Conservation (phyloP, 2,329 filamentous ascomycete species). For the Ilyonectria mors-panacis region DNA sequence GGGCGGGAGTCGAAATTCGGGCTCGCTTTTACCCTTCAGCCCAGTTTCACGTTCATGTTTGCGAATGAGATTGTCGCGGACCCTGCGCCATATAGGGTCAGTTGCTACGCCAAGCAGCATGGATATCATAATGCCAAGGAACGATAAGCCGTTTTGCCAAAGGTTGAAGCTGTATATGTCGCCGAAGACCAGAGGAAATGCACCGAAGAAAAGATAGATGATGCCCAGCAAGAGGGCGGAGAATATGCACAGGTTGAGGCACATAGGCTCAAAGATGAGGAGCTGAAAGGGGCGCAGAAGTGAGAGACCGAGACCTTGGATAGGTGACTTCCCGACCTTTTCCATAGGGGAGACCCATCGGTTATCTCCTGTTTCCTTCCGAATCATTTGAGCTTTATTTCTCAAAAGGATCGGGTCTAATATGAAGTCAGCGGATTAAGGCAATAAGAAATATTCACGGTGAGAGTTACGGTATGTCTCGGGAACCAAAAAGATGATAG, state of each 20-base stretch:
- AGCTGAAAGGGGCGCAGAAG: conserved; percentile 82
- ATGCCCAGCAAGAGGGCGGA: conserved; percentile 88
- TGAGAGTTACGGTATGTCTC: conserved; percentile 76
- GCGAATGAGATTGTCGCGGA: conserved; percentile 71
- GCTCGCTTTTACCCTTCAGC: conserved; percentile 74
- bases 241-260: conserved; percentile 83
- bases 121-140: conserved; percentile 79
- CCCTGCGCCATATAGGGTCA: conserved; percentile 76
- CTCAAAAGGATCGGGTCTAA: too few relatives aligned
- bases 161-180: conserved; percentile 82
- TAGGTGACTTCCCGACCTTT: conserved; percentile 69
- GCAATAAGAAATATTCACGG: too few relatives aligned
- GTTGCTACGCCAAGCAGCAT: conserved; percentile 74
- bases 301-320: conserved; percentile 69
- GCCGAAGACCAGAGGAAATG: conserved; percentile 85
- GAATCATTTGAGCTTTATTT: too few relatives aligned
- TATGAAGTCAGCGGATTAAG: too few relatives aligned
- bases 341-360: too few relatives aligned
- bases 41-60: conserved; percentile 56
- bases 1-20: conserved; percentile 87
- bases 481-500: conserved; percentile 81
- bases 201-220: conserved; percentile 92
- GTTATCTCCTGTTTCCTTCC: too few relatives aligned
- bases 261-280: conserved; percentile 87
- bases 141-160: conserved; percentile 85